Evolutionary conservation across 1,284 basidiomycete species (phyloP).

Genomic region (Ceratobasidium papillatum): DNA sequence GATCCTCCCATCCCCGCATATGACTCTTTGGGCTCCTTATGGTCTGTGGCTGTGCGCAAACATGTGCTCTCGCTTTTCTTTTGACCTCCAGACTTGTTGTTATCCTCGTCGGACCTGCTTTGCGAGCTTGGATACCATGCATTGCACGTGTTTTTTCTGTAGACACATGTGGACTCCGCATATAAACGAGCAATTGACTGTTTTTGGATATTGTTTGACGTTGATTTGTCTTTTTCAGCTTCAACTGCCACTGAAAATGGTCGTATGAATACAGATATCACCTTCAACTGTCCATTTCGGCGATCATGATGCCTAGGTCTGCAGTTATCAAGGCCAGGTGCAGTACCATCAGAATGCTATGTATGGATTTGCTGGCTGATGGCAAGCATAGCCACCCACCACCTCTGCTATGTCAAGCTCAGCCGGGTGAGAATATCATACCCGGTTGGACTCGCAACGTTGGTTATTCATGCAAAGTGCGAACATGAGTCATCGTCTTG

Average conservation of each 20-base stretch:
- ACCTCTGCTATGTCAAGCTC: background rate
- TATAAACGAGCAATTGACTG: constrained; percentile 27
- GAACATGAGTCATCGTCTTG: too few relatives aligned
- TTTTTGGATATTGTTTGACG: constrained; percentile 1
- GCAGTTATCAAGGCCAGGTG: too few relatives aligned
- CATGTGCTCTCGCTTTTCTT: constrained; percentile 13
- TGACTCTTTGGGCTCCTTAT: constrained; percentile 11
- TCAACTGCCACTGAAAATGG: background rate
- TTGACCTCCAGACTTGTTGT: background rate
- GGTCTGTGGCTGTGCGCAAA: constrained; percentile 26
- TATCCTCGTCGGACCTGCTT: constrained; percentile 38
- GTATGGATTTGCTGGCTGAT: background rate
- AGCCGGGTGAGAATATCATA: too few relatives aligned
- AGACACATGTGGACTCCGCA: constrained; percentile 14
- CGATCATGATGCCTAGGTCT: too few relatives aligned
- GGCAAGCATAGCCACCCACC: background rate
- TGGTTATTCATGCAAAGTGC: too few relatives aligned
- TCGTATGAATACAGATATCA: background rate
- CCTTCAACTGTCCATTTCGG: too few relatives aligned
- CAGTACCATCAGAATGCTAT: too few relatives aligned
- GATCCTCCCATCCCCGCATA: background rate
- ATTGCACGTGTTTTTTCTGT: constrained; percentile 2
- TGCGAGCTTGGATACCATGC: constrained; percentile 40
- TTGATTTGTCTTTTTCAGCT: background rate
- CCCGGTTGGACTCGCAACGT: too few relatives aligned